Conservation (phyloP, 352 stramenopile genomes). For the Globisporangium heterothallicum region DNA sequence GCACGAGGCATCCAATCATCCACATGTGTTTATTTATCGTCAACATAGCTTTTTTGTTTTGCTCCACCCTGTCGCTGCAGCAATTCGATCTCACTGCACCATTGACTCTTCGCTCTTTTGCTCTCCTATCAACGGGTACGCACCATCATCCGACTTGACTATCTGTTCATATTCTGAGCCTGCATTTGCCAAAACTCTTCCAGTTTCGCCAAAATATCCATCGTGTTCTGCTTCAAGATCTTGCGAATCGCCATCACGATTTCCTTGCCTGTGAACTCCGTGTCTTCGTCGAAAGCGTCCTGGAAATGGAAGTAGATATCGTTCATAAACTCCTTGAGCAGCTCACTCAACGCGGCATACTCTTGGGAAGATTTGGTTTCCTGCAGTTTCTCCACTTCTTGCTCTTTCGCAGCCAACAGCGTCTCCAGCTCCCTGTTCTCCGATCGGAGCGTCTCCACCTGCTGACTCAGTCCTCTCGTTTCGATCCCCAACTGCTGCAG, state of each 20-base stretch:
- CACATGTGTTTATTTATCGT: not conserved
- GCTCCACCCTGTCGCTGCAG: not conserved
- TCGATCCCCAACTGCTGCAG: conserved; percentile 44
- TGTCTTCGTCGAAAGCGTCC: conserved; percentile 79
- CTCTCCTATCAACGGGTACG: not conserved
- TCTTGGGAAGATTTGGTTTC: conserved; percentile 45
- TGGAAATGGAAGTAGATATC: conserved; percentile 86
- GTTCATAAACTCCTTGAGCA: conserved; percentile 87
- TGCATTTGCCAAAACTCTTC: conserved; percentile 71
- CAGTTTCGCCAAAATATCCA: conserved; percentile 66
- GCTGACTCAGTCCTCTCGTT: conserved; percentile 28
- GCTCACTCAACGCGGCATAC: conserved; percentile 48
- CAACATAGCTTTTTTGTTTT: not conserved
- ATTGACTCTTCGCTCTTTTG: not conserved
- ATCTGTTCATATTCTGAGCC: conserved; percentile 15
- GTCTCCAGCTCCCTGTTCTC: conserved; percentile 49
- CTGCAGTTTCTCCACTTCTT: conserved; percentile 42
- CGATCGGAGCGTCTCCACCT: conserved; percentile 35
- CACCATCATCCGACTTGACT: not conserved
- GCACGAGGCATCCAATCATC: not conserved
- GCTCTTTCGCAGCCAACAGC: conserved; percentile 36
- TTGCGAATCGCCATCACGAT: conserved; percentile 79
- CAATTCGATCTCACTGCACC: not conserved
- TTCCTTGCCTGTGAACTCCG: conserved; percentile 78
- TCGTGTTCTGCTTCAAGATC: conserved; percentile 82